phyloP scores from a whole-genome alignment of 2,329 filamentous ascomycete genomes.

The Coniochaeta sp. region DNA sequence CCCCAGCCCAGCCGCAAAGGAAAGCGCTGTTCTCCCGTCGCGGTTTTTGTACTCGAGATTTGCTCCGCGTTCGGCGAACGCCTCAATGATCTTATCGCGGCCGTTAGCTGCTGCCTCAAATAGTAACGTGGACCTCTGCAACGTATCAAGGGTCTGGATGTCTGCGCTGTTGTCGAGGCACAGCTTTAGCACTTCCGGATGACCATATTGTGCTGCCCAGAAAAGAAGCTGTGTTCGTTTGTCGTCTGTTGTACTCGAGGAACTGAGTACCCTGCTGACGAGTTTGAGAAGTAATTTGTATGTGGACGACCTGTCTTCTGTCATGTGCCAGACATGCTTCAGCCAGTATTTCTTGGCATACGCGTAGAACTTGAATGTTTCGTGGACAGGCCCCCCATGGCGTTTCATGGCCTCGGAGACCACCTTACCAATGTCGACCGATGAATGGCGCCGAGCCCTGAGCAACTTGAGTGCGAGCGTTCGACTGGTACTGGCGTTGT shows the following conservation, averaged over 20 bases:
- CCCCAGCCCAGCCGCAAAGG: not conserved
- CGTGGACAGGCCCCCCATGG: no score
- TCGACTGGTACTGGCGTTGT: slow-evolving; percentile 7
- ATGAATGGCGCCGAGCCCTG: not conserved
- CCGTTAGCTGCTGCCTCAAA: not conserved
- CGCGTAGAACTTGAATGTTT: not conserved
- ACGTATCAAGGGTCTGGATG: not conserved
- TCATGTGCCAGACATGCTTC: not conserved
- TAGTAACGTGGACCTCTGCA: not conserved
- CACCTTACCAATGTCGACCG: slow-evolving; percentile 3
- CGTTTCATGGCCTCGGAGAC: not conserved
- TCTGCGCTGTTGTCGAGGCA: not conserved
- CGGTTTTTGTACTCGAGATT: not conserved
- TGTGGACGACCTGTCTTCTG: not conserved
- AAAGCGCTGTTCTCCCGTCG: not conserved
- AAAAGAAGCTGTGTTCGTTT: not conserved
- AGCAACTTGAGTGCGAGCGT: slow-evolving; percentile 9
- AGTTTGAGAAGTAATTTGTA: not conserved
- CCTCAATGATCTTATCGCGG: not conserved
- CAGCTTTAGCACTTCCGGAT: not conserved
- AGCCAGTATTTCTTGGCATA: not conserved
- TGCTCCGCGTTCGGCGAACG: not conserved
- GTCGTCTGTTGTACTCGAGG: not conserved
- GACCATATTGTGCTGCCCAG: not conserved
- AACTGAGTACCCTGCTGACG: not conserved